These are phyloP conservation scores for Mallotus nudiflorus DNA, from an alignment of 345 rosid genomes.

Conservation along the genomic window DNA sequence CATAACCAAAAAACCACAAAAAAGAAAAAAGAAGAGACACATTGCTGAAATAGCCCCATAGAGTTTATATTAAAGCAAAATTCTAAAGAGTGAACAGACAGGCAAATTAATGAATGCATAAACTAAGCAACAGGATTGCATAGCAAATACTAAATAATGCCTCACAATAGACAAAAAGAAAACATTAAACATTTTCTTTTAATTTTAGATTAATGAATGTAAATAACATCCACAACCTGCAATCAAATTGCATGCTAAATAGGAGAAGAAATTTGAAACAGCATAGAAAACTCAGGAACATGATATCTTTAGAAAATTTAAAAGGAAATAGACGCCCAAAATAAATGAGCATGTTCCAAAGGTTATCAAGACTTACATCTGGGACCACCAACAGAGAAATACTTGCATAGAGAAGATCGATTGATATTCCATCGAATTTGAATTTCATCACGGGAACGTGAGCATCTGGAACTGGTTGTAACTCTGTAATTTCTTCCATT, in stretches of 20 bases:
- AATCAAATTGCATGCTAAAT: neutral
- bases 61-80: neutral
- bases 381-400: conserved; percentile 78
- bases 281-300: too few species aligned
- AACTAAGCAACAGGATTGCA: neutral
- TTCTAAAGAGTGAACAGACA: too few species aligned
- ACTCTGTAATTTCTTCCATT: conserved; percentile 83
- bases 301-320: neutral
- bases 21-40: neutral
- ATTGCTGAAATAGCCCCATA: neutral
- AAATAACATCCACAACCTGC: neutral
- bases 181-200: neutral
- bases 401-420: conserved; percentile 96
- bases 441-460: conserved; percentile 98
- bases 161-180: neutral
- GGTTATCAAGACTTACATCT: conserved; percentile 47
- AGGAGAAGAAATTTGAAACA: neutral
- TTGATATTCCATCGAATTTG: conserved; percentile 82
- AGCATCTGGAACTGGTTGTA: conserved; percentile 95
- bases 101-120: neutral
- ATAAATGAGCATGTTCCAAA: neutral
- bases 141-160: too few species aligned
- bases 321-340: neutral
- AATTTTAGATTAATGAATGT: neutral
- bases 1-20: neutral